Base-by-base conservation (phyloP, 768 basidiomycete species). In the Phylloporus scabripes region DNA sequence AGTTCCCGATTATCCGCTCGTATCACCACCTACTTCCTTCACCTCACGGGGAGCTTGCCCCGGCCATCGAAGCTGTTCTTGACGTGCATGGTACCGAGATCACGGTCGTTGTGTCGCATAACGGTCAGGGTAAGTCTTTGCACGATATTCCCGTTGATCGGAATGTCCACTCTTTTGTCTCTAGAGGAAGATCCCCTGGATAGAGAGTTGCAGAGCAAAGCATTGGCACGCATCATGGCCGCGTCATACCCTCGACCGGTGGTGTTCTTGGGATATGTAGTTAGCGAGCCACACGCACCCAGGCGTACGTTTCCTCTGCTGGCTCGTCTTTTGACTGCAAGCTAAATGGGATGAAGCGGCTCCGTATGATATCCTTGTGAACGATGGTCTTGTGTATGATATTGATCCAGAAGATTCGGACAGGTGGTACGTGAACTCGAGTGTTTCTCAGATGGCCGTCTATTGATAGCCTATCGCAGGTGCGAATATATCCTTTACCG, bases 401-500 rank as follows among this genome's bases (percentile, higher is more conserved):
- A 85, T 93, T 39, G 88, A 92, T 60, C 66, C 76, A 48, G 74
- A 83, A 5, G 87, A 91, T 64, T 57, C 52, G 56, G 85, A 87
- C 56, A 73, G 87, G 40, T 90, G 87, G 87, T 83, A 54, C 48
- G 73, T 57, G 14, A 15, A 38, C 9, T 40, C 11, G 18, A n/a
- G 18, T 39, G 0, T 41, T 44, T 17, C 17, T 26, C 14, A 18
- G 1, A 12, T 9, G 6, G 33, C 17, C 14, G 2, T n/a, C 0
- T 8, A n/a, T 33, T 46, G 39, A 54, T 39, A 14, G 2, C 20
- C 23, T 2, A 37, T 41, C 6, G 14, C 50, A 85, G 88, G 87
- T 95, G 92, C 70, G 88, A 94, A 72, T 94, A 94, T 60, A 90
- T 95, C 43, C 69, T 90, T 21, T 94, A 90, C 63, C 79, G 91